Evolutionary conservation across 2,329 filamentous ascomycete genomes (phyloP), one percentile per base, ranked within the genome.

Genomic region (Xylaria sp.): DNA sequence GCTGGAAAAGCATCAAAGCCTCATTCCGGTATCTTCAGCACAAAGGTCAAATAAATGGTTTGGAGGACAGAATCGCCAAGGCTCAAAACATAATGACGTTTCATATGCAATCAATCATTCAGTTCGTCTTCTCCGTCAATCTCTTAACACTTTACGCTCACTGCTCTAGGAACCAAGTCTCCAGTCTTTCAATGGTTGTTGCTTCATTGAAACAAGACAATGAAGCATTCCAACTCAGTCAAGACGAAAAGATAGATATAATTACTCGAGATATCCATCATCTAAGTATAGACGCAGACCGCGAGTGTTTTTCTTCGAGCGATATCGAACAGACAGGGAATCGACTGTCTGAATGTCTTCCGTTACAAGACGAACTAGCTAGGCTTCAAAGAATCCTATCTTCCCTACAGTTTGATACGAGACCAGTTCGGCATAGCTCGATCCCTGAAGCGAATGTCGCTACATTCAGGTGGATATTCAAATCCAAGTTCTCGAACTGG

Each of bases 401-500:
- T 48, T 13, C 44, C 15, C 20, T 48, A 4, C 44, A 48, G 20
- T 48, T 48, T 13, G 9, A 48, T 4, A 48, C 20, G 44, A 48
- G 20, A 48, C 10, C n/a, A 5, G 11, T 48, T 48, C 44, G 44
- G 4, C 44, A 48, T 26, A 13, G 13, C 4, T 48, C 44, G 10
- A 48, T 48, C 20, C 4, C 44, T 11, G 44, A 48, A 3, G 44
- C 44, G 11, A 1, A 48, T 10, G 44, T 26, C 20, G 4, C 20
- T 3, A 48, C 44, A 13, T 23, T 48, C 20, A 23, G 6, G 10
- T 48, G 44, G 44, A 48, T 48, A 26, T 48, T 48, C 13, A 2
- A 48, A 26, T 48, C 44, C 0, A 48, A 11, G 11, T 65, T 65
- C 15, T 54, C 46, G 7, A 59, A 20, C 20, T 59, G 56, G 56